Conservation (phyloP, 768 basidiomycete species). For the Ramaria sp. region DNA sequence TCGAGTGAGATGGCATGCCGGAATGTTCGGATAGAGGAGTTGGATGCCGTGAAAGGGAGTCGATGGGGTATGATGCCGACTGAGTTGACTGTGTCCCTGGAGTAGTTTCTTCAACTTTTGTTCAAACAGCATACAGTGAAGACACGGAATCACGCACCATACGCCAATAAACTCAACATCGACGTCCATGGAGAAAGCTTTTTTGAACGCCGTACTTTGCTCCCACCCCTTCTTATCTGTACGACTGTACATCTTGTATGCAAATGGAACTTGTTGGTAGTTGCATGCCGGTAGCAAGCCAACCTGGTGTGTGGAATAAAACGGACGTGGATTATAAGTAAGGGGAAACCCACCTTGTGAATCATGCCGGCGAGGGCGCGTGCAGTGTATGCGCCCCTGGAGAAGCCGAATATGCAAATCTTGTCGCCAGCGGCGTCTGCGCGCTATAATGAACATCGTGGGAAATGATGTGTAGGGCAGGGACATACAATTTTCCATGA, state of each 20-base stretch:
- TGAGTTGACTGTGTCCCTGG: conserved; percentile 61
- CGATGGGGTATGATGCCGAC: conserved; percentile 56
- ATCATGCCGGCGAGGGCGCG: conserved; percentile 65
- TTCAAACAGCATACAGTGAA: neutral
- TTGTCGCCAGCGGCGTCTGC: conserved; percentile 60
- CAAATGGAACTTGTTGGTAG: conserved; percentile 69
- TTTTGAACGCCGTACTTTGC: conserved; percentile 61
- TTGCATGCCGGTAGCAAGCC: conserved; percentile 63
- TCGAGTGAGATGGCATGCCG: conserved; percentile 65
- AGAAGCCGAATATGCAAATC: conserved; percentile 75
- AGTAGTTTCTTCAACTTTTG: neutral
- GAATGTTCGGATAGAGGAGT: conserved; percentile 51
- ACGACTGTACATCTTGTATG: conserved; percentile 61
- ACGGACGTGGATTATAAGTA: neutral
- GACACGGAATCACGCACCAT: conserved; percentile 32
- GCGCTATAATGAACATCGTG: neutral
- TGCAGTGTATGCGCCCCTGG: conserved; percentile 62
- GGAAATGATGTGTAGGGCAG: neutral
- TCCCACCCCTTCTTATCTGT: conserved; percentile 50
- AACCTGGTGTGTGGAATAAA: conserved; percentile 29
- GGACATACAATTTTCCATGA: conserved; percentile 61
- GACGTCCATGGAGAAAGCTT: conserved; percentile 65
- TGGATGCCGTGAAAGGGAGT: conserved; percentile 57
- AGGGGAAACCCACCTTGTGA: conserved; percentile 5
- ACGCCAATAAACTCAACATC: conserved; percentile 67